phyloP scores from a whole-genome alignment of 2,329 filamentous ascomycete genomes.

The Biscogniauxia sp. region DNA sequence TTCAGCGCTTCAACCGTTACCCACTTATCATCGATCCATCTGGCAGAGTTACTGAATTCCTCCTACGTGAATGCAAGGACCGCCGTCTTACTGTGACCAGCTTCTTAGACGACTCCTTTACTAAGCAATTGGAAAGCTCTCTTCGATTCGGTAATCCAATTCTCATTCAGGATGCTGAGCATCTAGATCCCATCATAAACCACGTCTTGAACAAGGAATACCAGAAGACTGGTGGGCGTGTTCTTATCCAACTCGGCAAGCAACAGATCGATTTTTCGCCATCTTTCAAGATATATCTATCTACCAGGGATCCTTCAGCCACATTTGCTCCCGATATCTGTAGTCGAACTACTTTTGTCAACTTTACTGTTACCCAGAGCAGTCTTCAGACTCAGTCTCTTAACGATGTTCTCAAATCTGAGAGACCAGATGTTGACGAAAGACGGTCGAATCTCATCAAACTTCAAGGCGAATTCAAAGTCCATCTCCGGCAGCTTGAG shows the following conservation, averaged over 20 bases:
- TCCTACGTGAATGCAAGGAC: slow-evolving; percentile 92
- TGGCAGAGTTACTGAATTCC: slow-evolving; percentile 88
- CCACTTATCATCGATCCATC: slow-evolving; percentile 98
- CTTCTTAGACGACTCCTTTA: slow-evolving; percentile 96
- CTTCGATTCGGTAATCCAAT: slow-evolving; percentile 98
- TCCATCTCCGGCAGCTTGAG: slow-evolving; percentile 94
- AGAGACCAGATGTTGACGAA: slow-evolving; percentile 95
- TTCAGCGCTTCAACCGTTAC: slow-evolving; percentile 97
- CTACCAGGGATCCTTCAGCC: slow-evolving; percentile 92
- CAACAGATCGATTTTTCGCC: slow-evolving; percentile 99
- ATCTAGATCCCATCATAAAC: slow-evolving; percentile 94
- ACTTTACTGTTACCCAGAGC: slow-evolving; percentile 98
- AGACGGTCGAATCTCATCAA: slow-evolving; percentile 96
- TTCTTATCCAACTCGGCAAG: slow-evolving; percentile 95
- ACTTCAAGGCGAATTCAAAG: slow-evolving; percentile 97
- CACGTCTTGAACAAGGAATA: slow-evolving; percentile 99
- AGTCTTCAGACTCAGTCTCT: slow-evolving; percentile 97
- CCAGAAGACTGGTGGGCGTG: slow-evolving; percentile 95
- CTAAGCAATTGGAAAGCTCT: slow-evolving; percentile 95
- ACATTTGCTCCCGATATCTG: slow-evolving; percentile 95
- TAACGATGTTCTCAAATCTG: slow-evolving; percentile 95
- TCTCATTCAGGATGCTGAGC: slow-evolving; percentile 95
- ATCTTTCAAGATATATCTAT: slow-evolving; percentile 91
- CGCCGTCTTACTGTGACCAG: slow-evolving; percentile 93
- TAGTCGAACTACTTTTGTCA: slow-evolving; percentile 97